A percentile compares a stretch with the other conserved stretches of the same genome.
These are phyloP conservation scores for Carex pumila DNA, from an alignment of 176 grass and related monocot genomes.

Conservation along the genomic window DNA sequence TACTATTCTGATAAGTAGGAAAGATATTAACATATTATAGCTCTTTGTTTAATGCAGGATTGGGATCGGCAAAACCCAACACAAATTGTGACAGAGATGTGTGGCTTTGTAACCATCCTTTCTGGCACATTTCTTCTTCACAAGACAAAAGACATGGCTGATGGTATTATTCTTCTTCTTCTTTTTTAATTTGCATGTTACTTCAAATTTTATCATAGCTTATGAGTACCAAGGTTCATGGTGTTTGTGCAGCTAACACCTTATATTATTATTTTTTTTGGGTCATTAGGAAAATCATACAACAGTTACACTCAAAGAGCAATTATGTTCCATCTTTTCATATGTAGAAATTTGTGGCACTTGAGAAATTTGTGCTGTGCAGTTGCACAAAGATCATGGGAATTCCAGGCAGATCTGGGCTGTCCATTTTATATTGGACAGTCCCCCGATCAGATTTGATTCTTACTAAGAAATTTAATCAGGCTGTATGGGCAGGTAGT, in stretches of 20 bases:
- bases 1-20: not conserved
- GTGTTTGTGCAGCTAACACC: not conserved
- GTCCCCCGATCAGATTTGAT: not conserved
- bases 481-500: not conserved
- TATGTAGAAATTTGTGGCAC: not conserved
- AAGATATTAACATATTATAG: not conserved
- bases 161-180: conserved; percentile 37
- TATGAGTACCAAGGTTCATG: not conserved
- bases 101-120: conserved; percentile 89
- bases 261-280: not conserved
- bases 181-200: not conserved
- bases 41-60: conserved; percentile 43
- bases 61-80: conserved; percentile 97
- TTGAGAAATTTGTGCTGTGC: not conserved
- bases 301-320: too few relatives aligned
- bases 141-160: conserved; percentile 92
- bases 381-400: not conserved
- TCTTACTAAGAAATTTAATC: not conserved
- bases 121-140: conserved; percentile 98
- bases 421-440: not conserved
- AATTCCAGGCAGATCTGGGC: not conserved
- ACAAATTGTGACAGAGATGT: conserved; percentile 95
- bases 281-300: not conserved
- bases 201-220: not conserved
- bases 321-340: not conserved